Conservation (phyloP, 2,329 filamentous ascomycete genomes). For the Elsinoe fawcettii region DNA sequence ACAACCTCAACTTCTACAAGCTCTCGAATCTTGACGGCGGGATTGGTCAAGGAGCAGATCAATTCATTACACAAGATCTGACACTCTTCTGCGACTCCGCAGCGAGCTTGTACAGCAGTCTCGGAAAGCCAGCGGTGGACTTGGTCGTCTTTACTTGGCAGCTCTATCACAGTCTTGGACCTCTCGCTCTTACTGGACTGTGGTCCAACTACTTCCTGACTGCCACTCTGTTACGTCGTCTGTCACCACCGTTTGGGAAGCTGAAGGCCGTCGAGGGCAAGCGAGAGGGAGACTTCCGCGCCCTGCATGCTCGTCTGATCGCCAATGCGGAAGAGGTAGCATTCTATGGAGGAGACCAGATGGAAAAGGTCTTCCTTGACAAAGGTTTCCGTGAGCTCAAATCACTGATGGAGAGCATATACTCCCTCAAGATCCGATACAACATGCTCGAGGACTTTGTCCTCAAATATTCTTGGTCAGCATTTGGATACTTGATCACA, state of each 20-base stretch:
- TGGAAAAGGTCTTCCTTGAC: slow-evolving; percentile 88
- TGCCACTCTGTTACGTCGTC: slow-evolving; percentile 74
- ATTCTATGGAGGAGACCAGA: slow-evolving; percentile 92
- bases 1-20: slow-evolving; percentile 94
- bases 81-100: slow-evolving; percentile 92
- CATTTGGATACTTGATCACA: slow-evolving; percentile 89
- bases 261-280: slow-evolving; percentile 92
- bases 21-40: slow-evolving; percentile 87
- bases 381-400: slow-evolving; percentile 88
- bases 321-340: slow-evolving; percentile 97
- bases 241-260: slow-evolving; percentile 94
- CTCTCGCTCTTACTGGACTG: slow-evolving; percentile 75
- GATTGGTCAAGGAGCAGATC: slow-evolving; percentile 83
- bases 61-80: slow-evolving; percentile 95
- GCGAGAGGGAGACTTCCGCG: slow-evolving; percentile 90
- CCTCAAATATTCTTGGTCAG: slow-evolving; percentile 97
- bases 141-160: slow-evolving; percentile 98
- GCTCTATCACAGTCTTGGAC: slow-evolving; percentile 82
- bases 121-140: slow-evolving; percentile 98
- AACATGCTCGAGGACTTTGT: slow-evolving; percentile 99
- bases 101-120: slow-evolving; percentile 84
- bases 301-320: slow-evolving; percentile 81
- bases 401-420: slow-evolving; percentile 97
- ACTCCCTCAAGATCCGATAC: slow-evolving; percentile 94
- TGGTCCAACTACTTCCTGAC: slow-evolving; percentile 91